Conservation (phyloP, 164 flowering plant species). For the Piper betle region DNA sequence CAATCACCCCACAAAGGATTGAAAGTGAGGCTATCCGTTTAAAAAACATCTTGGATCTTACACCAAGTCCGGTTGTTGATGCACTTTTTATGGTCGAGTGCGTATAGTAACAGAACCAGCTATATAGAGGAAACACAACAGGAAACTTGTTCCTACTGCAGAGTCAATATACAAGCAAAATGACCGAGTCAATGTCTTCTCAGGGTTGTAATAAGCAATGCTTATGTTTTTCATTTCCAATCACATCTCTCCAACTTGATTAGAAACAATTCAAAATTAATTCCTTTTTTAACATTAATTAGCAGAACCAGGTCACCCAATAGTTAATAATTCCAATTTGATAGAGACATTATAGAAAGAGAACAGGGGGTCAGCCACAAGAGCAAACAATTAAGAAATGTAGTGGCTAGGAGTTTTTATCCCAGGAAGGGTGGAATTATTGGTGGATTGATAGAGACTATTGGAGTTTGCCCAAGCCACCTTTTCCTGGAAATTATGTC, state of each 20-base stretch:
- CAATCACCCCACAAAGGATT: no score
- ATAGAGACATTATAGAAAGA: constrained; percentile 9
- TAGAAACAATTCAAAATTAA: background rate
- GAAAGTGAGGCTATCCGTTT: no score
- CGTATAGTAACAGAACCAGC: background rate
- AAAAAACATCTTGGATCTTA: no score
- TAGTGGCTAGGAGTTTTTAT: background rate
- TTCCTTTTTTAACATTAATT: background rate
- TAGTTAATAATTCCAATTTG: constrained; percentile 10
- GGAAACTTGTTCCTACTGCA: background rate
- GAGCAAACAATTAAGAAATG: background rate
- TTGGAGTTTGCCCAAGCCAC: constrained; percentile 10
- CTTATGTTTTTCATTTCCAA: background rate
- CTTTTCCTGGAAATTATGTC: constrained; percentile 1
- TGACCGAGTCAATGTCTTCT: background rate
- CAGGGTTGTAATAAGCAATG: background rate
- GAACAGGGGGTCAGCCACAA: background rate
- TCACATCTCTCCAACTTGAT: background rate
- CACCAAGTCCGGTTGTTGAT: no score
- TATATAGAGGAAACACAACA: no score
- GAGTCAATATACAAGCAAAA: background rate
- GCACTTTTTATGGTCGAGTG: no score
- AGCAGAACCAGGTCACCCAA: constrained; percentile 3
- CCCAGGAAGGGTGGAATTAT: background rate
- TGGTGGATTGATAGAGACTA: constrained; percentile 3